Percentiles rank a stretch among this genome's conserved stretches.
These are phyloP conservation scores for Leccinum pellstonianum DNA, from an alignment of 768 basidiomycete genomes.

Conservation along the genomic window DNA sequence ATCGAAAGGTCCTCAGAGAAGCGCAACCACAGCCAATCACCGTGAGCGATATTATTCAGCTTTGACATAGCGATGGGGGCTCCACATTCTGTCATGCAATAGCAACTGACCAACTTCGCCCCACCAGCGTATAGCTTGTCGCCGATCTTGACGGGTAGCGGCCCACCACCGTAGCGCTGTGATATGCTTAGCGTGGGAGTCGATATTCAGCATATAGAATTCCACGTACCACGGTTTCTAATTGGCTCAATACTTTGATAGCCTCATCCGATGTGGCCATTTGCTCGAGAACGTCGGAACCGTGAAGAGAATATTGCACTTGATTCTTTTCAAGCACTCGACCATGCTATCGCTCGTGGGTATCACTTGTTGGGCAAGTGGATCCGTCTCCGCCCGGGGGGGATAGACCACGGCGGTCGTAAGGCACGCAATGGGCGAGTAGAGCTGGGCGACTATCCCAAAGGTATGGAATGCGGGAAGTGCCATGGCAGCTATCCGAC, in stretches of 20 bases:
- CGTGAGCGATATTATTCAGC: constrained; percentile 15
- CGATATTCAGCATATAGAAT: background rate
- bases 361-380: constrained; percentile 30
- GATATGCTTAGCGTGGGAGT: background rate
- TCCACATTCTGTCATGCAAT: constrained; percentile 37
- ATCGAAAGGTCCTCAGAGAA: constrained; percentile 22
- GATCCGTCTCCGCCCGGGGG: constrained; percentile 24
- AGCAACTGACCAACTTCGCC: constrained; percentile 33
- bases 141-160: constrained; percentile 36
- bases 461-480: constrained; percentile 30
- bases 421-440: constrained; percentile 19
- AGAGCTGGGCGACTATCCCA: constrained; percentile 19
- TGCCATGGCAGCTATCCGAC: constrained; percentile 23
- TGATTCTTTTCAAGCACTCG: constrained; percentile 30
- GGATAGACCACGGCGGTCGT: constrained; percentile 25
- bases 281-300: constrained; percentile 41
- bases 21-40: constrained; percentile 39
- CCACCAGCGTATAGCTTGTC: constrained; percentile 36
- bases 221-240: constrained; percentile 32
- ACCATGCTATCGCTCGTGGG: constrained; percentile 42
- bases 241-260: constrained; percentile 24
- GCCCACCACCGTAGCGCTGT: constrained; percentile 40
- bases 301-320: constrained; percentile 32
- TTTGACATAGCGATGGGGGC: background rate
- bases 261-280: constrained; percentile 32